These are phyloP conservation scores for Penicillium waksmanii DNA, from an alignment of 495 filamentous ascomycete species.

Conservation along the genomic window DNA sequence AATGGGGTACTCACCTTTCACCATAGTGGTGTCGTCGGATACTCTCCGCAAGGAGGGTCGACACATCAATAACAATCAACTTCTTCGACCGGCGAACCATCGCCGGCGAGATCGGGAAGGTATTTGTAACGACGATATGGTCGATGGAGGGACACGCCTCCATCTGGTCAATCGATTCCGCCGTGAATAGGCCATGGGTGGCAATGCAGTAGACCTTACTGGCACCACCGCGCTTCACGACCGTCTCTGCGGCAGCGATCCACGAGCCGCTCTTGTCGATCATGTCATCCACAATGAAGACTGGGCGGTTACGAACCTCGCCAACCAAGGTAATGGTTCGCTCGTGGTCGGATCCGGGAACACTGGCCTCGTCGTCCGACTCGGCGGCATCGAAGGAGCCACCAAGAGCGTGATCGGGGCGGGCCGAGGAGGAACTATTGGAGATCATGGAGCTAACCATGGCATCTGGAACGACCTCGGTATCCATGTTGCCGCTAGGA, in stretches of 20 bases:
- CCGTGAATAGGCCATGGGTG: conserved; percentile 92
- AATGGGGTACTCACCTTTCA: conserved; percentile 53
- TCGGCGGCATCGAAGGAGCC: conserved; percentile 79
- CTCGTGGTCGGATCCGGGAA: conserved; percentile 70
- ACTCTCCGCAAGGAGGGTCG: conserved; percentile 83
- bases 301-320: conserved; percentile 81
- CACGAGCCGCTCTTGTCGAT: conserved; percentile 96
- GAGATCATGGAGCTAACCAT: conserved; percentile 72
- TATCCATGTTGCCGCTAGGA: conserved; percentile 35
- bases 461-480: conserved; percentile 56
- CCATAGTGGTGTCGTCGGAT: conserved; percentile 95
- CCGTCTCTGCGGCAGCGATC: conserved; percentile 98
- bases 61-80: conserved; percentile 85
- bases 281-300: conserved; percentile 98
- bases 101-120: conserved; percentile 82
- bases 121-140: conserved; percentile 92
- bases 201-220: conserved; percentile 97
- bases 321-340: conserved; percentile 96
- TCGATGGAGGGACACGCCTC: conserved; percentile 91
- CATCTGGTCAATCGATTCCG: conserved; percentile 86
- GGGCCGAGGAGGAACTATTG: conserved; percentile 57
- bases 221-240: conserved; percentile 87
- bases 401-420: conserved; percentile 68
- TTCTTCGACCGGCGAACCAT: conserved; percentile 74
- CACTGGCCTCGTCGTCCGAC: conserved; percentile 87